Evolutionary conservation across 176 grass and related monocot genomes (phyloP).

Genomic region (Hordeum marinum): DNA sequence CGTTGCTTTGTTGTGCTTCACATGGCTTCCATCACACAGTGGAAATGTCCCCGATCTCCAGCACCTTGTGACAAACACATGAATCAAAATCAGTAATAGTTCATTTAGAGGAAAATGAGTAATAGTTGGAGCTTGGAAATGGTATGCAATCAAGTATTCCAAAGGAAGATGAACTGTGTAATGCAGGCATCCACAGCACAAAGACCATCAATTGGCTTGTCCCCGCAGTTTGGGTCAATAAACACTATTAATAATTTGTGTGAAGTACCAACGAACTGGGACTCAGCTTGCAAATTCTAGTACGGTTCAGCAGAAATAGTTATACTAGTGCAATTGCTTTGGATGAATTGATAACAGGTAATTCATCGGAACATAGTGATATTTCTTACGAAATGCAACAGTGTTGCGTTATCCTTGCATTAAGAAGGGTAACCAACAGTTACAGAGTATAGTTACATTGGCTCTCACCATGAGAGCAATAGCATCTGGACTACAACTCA

Average conservation of each 20-base stretch:
- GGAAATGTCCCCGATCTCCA: conserved; percentile 97
- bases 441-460: too few species aligned
- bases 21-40: conserved; percentile 84
- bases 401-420: too few species aligned
- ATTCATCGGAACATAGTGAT: not conserved
- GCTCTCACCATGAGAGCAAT: too few species aligned
- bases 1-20: conserved; percentile 95
- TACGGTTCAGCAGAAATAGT: not conserved
- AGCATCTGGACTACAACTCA: too few species aligned
- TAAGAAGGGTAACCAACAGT: too few species aligned
- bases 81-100: not conserved
- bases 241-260: not conserved
- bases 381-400: too few species aligned
- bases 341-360: not conserved
- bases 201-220: not conserved
- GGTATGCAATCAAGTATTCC: not conserved
- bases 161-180: not conserved
- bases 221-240: not conserved
- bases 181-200: not conserved
- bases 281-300: not conserved
- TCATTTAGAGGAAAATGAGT: not conserved
- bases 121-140: not conserved
- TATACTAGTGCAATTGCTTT: not conserved
- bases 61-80: conserved; percentile 45
- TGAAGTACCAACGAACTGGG: not conserved